Percentiles rank a stretch among this genome's conserved stretches.
Conservation (phyloP, 768 basidiomycete species). For the Candolleomyces aberdarensis region DNA sequence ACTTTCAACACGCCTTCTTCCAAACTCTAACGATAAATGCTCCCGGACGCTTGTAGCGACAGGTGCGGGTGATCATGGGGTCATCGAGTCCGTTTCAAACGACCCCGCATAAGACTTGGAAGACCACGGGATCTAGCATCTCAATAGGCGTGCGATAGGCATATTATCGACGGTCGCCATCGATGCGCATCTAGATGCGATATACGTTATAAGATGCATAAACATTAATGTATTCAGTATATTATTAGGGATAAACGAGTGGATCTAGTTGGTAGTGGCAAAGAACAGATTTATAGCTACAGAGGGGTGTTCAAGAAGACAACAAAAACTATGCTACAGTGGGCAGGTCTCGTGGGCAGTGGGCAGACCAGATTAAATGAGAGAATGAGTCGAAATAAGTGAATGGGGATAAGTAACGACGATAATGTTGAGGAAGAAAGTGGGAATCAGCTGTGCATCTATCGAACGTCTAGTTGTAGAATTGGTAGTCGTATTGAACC, state of each 20-base stretch:
- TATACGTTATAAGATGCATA: neutral
- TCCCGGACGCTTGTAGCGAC: too few relatives aligned
- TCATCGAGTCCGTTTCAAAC: too few relatives aligned
- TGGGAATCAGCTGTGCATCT: too few relatives aligned
- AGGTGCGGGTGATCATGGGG: too few relatives aligned
- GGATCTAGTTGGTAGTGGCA: neutral
- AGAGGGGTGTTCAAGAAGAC: slow-evolving; percentile 7
- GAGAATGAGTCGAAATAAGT: neutral
- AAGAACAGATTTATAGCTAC: slow-evolving; percentile 18
- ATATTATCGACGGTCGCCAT: too few relatives aligned
- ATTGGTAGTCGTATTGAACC: slow-evolving; percentile 72
- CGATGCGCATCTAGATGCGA: neutral
- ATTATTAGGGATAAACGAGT: neutral
- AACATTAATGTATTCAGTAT: neutral
- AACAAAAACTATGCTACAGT: too few relatives aligned
- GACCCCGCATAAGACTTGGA: too few relatives aligned
- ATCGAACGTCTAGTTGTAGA: slow-evolving; percentile 33
- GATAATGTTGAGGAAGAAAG: too few relatives aligned
- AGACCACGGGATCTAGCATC: too few relatives aligned
- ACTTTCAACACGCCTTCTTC: slow-evolving; percentile 19
- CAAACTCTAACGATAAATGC: slow-evolving; percentile 23
- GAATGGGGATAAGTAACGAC: too few relatives aligned
- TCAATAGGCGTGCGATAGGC: too few relatives aligned
- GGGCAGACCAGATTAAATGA: neutral
- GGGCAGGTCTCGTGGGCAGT: neutral